Evolutionary conservation across 2,329 filamentous ascomycete species (phyloP), one percentile per base, ranked within the genome.

Genomic region (Fusarium armeniacum): DNA sequence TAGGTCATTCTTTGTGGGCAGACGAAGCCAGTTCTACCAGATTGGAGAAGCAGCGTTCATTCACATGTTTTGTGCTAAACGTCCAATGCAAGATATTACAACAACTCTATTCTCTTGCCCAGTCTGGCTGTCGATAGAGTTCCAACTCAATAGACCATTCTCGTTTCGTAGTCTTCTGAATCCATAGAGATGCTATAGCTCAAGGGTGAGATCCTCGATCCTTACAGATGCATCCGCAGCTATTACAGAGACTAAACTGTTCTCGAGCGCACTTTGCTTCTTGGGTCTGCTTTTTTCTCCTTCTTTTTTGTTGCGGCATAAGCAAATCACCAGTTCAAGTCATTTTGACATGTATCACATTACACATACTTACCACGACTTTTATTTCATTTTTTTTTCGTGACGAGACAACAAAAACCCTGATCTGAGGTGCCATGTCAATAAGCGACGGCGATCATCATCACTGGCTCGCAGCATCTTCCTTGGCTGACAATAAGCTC

Each of bases 201-300:
- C 69, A 73, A 49, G 62, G 59, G 57, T 68, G 28, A 62, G 32
- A 11, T 40, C 50, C 41, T 63, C 59, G 38, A 67, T 65, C 62
- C 59, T 45, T 57, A 51, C 54, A 43, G 33, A 36, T 52, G 45
- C 41, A 41, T 47, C 36, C 26, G 26, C 32, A 44, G 43, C 12
- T 26, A 36, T 13, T 33, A 63, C 44, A 58, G 35, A 24, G 18
- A 45, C 30, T 55, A 64, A 11, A 49, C 28, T 61, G 30, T 26
- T 52, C 26, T 40, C 30, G 53, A 51, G 41, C 30, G 5, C 45
- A 45, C 57, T 45, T 69, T 71, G 35, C 58, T 73, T 67, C 35
- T 58, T 73, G 18, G 13, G 46, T 5, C 43, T 57, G 20, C 35
- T 18, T 40, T 7, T 51, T 51, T 20, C 30, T 30, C n/a, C 54